Evolutionary conservation across 495 filamentous ascomycete species (phyloP), one percentile per base, ranked within the genome.

Genomic region (Aspergillus coremiiformis): DNA sequence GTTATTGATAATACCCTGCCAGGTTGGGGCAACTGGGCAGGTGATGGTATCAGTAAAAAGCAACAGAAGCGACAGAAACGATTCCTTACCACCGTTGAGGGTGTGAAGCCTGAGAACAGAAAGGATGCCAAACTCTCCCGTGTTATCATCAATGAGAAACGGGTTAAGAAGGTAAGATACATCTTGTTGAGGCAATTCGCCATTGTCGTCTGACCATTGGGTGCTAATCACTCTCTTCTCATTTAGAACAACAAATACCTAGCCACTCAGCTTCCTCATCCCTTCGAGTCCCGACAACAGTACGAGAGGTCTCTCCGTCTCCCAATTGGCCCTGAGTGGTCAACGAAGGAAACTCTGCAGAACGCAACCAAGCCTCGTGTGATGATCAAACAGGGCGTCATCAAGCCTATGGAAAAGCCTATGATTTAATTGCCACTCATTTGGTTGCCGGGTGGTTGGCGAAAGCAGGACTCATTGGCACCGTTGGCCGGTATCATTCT

Each of bases 61-160:
- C 74, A 76, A 70, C 81, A 76, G 74, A 82, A 74, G 68, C 71
- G 65, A 39, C 78, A 72, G 70, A 85, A 69, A 71, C 77, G 78
- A 22, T 78, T 85, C 58, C 57, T 89, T 15, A 86, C 78, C 51
- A 91, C 80, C 57, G 66, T 84, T 29, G 79, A 86, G 47, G 93
- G 93, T n/a, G 75, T 95, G 52, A 84, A 86, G 62, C 70, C 76
- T 22, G 84, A 86, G 54, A 75, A 85, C 45, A 79, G 93, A 19
- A 87, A 90, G 67, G 93, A 98, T 62, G 82, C 79, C 27, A 86
- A 84, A 71, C 67, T 95, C 26, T 79, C 84, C 50, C 80, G 79
- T 43, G 92, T 95, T 9, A 96, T 98, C 52, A 88, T 98, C 56
- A 95, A 85, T 59, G 87, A 98, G 78, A 96, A 92, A 73, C 73